Conservation (phyloP, 1,139 yeast genomes). For the Diutina scorzettiae region DNA sequence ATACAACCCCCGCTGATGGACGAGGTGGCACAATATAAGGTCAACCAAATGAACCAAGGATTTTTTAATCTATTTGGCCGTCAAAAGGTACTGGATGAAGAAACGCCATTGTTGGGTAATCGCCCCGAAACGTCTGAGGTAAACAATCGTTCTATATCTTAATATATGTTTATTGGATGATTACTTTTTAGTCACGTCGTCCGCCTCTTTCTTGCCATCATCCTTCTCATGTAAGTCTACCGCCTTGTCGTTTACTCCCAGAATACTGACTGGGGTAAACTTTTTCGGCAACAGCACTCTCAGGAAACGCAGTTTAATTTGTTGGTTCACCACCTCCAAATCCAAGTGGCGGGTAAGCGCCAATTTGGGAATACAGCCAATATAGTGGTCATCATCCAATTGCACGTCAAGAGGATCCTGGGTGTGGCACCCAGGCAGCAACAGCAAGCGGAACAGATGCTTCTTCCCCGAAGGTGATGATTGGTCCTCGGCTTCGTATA, state of each 20-base stretch:
- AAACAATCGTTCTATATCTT: too few species aligned
- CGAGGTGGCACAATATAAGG: background rate
- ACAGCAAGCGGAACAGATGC: conserved; percentile 75
- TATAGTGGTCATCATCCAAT: conserved; percentile 90
- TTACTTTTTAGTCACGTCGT: too few species aligned
- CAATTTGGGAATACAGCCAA: conserved; percentile 87
- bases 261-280: conserved; percentile 80
- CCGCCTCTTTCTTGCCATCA: too few species aligned
- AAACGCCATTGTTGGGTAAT: conserved; percentile 1
- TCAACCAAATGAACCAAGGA: background rate
- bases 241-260: conserved; percentile 13
- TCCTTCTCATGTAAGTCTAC: background rate
- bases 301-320: conserved; percentile 68
- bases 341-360: conserved; percentile 89
- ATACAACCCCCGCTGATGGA: conserved; percentile 2
- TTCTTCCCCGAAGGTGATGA: conserved; percentile 52
- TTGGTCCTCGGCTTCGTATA: conserved; percentile 71
- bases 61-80: background rate
- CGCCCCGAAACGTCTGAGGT: too few species aligned
- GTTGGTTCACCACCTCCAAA: conserved; percentile 77
- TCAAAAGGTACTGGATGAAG: background rate
- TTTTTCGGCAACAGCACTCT: conserved; percentile 87
- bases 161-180: too few species aligned
- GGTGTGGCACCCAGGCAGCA: conserved; percentile 97
- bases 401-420: conserved; percentile 96